Percentiles rank a stretch among this genome's conserved stretches.
Conservation (phyloP, 1,284 basidiomycete species). For the Chalciporus sp. region DNA sequence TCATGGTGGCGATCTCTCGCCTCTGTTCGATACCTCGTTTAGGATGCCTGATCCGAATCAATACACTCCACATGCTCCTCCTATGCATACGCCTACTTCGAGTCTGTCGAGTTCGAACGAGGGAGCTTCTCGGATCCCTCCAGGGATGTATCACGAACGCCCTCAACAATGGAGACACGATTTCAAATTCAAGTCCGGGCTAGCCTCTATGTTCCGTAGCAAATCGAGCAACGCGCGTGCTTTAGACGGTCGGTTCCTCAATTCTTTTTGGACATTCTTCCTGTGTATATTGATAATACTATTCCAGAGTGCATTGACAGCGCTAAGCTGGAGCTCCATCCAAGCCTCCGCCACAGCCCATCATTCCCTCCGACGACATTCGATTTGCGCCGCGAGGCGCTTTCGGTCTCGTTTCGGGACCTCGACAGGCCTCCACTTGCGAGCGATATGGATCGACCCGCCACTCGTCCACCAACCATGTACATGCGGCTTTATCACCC, state of each 20-base stretch:
- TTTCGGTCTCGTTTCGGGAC: conserved; percentile 43
- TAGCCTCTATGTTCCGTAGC: conserved; percentile 35
- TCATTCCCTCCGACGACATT: conserved; percentile 32
- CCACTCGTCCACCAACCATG: conserved; percentile 46
- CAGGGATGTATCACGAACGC: conserved; percentile 21
- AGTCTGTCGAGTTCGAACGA: conserved; percentile 25
- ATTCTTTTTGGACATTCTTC: neutral
- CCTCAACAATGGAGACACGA: conserved; percentile 33
- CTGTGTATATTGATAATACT: neutral
- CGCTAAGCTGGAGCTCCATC: conserved; percentile 29
- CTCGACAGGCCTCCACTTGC: conserved; percentile 36
- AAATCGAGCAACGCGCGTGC: conserved; percentile 17
- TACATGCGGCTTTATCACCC: conserved; percentile 53
- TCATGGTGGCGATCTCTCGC: conserved; percentile 30
- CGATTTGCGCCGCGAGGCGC: conserved; percentile 39
- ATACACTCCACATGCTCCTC: conserved; percentile 21
- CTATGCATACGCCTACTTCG: conserved; percentile 34
- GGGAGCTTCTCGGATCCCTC: conserved; percentile 12
- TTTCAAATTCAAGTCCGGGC: conserved; percentile 36
- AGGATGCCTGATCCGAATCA: conserved; percentile 23
- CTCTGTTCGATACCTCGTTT: conserved; percentile 18
- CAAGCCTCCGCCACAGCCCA: conserved; percentile 25
- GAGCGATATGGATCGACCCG: conserved; percentile 46
- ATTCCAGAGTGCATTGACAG: conserved; percentile 28
- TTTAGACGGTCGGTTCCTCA: conserved; percentile 20